A percentile compares a stretch with the other conserved stretches of the same genome.
Conservation (phyloP, 805 yeast species). For the Clavispora fructus region DNA sequence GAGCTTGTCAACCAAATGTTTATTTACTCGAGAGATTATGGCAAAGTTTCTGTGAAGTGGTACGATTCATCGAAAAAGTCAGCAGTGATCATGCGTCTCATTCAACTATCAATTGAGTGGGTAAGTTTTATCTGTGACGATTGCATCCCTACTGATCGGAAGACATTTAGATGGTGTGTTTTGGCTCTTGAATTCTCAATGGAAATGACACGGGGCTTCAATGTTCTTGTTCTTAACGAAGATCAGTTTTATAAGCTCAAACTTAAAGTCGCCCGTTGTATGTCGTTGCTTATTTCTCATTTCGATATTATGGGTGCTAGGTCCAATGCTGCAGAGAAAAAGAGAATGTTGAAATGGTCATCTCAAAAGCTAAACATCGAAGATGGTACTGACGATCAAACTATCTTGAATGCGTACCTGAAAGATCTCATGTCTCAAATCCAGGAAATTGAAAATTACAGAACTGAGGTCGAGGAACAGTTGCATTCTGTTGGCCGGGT, state of each 20-base stretch:
- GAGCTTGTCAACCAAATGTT: constrained; percentile 73
- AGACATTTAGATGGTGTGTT: constrained; percentile 94
- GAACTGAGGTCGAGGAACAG: constrained; percentile 41
- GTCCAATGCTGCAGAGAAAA: constrained; percentile 63
- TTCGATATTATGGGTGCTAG: constrained; percentile 98
- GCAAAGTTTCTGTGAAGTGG: constrained; percentile 61
- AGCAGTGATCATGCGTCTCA: constrained; percentile 62
- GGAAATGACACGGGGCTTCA: constrained; percentile 88
- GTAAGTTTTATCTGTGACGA: constrained; percentile 89
- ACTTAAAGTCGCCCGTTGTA: constrained; percentile 85
- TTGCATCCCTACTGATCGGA: constrained; percentile 86
- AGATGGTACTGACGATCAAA: constrained; percentile 36
- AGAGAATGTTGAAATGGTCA: constrained; percentile 50
- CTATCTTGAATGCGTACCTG: constrained; percentile 46
- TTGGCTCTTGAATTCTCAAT: constrained; percentile 92
- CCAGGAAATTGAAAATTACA: constrained; percentile 52
- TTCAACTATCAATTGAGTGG: constrained; percentile 83
- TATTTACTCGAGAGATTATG: constrained; percentile 75
- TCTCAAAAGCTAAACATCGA: constrained; percentile 50
- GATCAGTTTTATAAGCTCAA: constrained; percentile 70
- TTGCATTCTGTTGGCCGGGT: constrained; percentile 71
- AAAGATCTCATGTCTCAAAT: constrained; percentile 67
- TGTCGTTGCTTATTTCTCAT: constrained; percentile 89
- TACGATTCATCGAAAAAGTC: constrained; percentile 65
- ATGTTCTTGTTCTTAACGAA: constrained; percentile 73